Conservation (phyloP, 2,329 filamentous ascomycete genomes). For the Cytospora piceae region DNA sequence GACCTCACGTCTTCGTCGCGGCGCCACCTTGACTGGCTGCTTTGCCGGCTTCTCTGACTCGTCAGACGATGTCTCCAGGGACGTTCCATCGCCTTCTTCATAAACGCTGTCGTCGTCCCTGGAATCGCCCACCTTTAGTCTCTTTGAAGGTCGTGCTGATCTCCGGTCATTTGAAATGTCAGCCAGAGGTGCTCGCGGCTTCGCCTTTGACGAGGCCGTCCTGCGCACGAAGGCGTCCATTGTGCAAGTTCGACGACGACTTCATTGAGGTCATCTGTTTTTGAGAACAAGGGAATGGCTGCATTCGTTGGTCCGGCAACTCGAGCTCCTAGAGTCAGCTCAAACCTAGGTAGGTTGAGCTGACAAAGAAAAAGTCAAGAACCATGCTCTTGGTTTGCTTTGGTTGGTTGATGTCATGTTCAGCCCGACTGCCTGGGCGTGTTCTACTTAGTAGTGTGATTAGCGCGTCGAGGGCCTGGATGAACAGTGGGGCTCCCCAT, state of each 20-base stretch:
- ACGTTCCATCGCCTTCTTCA: conserved; percentile 38
- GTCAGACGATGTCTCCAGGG: conserved; percentile 20
- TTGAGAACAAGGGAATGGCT: background rate
- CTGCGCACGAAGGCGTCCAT: conserved; percentile 39
- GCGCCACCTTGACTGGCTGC: background rate
- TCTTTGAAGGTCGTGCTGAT: conserved; percentile 42
- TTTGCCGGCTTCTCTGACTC: conserved; percentile 18
- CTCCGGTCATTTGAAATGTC: conserved; percentile 30
- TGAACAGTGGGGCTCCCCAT: background rate
- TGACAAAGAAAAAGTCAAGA: conserved; percentile 17
- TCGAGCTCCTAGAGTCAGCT: background rate
- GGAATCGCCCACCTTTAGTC: conserved; percentile 38
- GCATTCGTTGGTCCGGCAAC: background rate
- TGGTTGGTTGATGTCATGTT: conserved; percentile 16
- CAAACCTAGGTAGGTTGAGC: background rate
- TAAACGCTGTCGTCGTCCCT: conserved; percentile 36
- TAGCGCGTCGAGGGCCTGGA: conserved; percentile 14
- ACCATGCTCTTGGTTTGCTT: background rate
- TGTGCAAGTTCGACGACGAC: background rate
- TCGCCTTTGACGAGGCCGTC: conserved; percentile 24
- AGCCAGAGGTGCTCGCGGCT: conserved; percentile 28
- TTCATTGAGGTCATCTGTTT: background rate
- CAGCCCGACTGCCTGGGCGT: background rate
- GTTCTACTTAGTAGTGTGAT: background rate
- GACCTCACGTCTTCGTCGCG: conserved; percentile 18